A percentile compares a stretch with the other conserved stretches of the same genome.
Conservation (phyloP, 2,329 filamentous ascomycete genomes). For the Neocucurbitaria cava region DNA sequence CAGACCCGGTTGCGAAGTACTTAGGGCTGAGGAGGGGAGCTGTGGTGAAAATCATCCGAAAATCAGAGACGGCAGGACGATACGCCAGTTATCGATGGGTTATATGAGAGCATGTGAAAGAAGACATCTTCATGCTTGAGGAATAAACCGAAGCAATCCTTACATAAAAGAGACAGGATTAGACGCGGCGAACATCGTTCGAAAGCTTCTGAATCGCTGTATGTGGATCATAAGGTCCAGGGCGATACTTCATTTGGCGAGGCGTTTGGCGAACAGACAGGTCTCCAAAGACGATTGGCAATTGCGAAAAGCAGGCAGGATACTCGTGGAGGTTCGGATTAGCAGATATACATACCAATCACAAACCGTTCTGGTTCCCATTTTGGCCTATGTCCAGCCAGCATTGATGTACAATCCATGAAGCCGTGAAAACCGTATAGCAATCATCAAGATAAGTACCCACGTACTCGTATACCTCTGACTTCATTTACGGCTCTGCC, state of each 20-base stretch:
- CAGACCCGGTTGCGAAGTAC: constrained; percentile 92
- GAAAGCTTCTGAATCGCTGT: neutral
- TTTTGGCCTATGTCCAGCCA: neutral
- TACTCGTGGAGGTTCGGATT: neutral
- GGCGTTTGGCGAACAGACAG: constrained; percentile 38
- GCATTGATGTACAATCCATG: too few species aligned
- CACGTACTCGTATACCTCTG: too few species aligned
- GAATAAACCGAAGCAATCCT: neutral
- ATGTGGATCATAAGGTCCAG: constrained; percentile 2
- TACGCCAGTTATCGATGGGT: constrained; percentile 92
- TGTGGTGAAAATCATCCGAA: constrained; percentile 98
- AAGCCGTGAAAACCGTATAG: too few species aligned
- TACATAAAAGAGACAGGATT: neutral
- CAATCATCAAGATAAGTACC: too few species aligned
- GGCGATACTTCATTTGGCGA: constrained; percentile 31
- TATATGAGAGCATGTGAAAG: constrained; percentile 40
- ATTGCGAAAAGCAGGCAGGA: neutral
- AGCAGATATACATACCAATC: constrained; percentile 18
- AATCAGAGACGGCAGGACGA: constrained; percentile 91
- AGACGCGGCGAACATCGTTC: neutral
- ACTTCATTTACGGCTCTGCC: too few species aligned
- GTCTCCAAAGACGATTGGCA: constrained; percentile 5
- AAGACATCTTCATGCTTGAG: neutral
- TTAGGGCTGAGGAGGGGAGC: constrained; percentile 88
- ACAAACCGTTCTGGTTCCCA: neutral